phyloP scores from a whole-genome alignment of 1,284 basidiomycete genomes.

The Sphagnurus paluster region DNA sequence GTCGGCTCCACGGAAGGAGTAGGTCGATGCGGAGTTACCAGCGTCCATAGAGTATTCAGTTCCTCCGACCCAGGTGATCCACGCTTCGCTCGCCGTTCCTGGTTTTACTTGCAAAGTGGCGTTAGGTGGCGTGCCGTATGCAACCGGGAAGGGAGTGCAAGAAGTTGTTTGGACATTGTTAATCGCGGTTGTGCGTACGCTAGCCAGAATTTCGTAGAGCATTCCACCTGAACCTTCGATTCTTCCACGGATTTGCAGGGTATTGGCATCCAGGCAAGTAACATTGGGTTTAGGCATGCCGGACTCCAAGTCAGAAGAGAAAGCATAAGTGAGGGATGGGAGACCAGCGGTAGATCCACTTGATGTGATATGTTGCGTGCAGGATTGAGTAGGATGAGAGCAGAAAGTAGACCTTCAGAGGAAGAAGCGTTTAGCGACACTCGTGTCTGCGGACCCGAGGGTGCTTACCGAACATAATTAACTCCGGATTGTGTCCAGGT shows the following conservation, averaged over 20 bases:
- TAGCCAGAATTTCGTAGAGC: constrained; percentile 66
- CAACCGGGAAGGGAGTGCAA: constrained; percentile 29
- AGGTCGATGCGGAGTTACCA: constrained; percentile 53
- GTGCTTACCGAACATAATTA: constrained; percentile 50
- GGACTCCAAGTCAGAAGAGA: constrained; percentile 45
- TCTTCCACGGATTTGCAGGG: constrained; percentile 57
- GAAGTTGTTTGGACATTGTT: constrained; percentile 13
- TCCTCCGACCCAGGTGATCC: constrained; percentile 69
- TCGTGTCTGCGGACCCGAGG: too few relatives aligned
- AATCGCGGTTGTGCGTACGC: constrained; percentile 34
- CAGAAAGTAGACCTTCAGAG: constrained; percentile 76
- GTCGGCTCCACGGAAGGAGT: constrained; percentile 63
- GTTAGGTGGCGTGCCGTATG: constrained; percentile 38
- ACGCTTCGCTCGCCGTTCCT: constrained; percentile 45
- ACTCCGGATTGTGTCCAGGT: constrained; percentile 55
- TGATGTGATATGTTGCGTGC: constrained; percentile 53
- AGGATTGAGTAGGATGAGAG: constrained; percentile 61
- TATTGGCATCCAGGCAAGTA: constrained; percentile 57
- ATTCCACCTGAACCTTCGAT: constrained; percentile 52
- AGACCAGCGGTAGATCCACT: constrained; percentile 25
- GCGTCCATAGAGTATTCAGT: constrained; percentile 67
- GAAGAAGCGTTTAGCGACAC: too few relatives aligned
- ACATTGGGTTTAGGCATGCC: constrained; percentile 58
- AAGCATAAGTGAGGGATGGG: constrained; percentile 50
- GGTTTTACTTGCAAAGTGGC: constrained; percentile 52